Conservation (phyloP, 2,329 filamentous ascomycete species). For the Fusarium ramigenum region DNA sequence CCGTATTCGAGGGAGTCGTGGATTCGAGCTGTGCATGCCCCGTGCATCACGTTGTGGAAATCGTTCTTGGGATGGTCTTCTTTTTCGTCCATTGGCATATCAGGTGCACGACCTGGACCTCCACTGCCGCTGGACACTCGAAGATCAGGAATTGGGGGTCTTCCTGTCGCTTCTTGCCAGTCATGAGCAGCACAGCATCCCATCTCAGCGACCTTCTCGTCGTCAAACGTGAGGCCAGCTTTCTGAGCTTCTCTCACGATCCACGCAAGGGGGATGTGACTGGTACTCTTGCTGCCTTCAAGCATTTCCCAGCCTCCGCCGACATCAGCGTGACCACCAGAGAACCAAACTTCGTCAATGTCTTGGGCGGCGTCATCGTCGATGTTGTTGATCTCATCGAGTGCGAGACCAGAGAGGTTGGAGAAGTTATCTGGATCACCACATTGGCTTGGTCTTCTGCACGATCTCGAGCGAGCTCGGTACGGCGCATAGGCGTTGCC, state of each 20-base stretch:
- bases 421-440: constrained; percentile 44
- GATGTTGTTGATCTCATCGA: constrained; percentile 48
- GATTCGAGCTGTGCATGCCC: constrained; percentile 64
- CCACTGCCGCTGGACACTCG: constrained; percentile 38
- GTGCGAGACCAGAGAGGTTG: constrained; percentile 43
- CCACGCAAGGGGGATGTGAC: constrained; percentile 75
- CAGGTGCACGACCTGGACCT: constrained; percentile 30
- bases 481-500: constrained; percentile 51
- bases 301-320: constrained; percentile 78
- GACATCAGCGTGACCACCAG: constrained; percentile 81
- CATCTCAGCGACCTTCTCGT: constrained; percentile 72
- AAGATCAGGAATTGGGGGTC: constrained; percentile 46
- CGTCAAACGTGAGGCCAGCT: constrained; percentile 77
- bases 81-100: constrained; percentile 36
- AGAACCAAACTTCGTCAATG: constrained; percentile 83
- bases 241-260: constrained; percentile 69
- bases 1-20: constrained; percentile 77
- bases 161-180: constrained; percentile 1
- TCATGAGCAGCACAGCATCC: constrained; percentile 57
- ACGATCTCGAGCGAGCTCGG: constrained; percentile 52
- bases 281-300: constrained; percentile 67
- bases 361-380: constrained; percentile 68
- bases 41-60: constrained; percentile 68
- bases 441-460: constrained; percentile 41
- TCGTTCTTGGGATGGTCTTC: constrained; percentile 33